Base-by-base conservation (phyloP, 345 rosid species). In the Populus nigra region DNA sequence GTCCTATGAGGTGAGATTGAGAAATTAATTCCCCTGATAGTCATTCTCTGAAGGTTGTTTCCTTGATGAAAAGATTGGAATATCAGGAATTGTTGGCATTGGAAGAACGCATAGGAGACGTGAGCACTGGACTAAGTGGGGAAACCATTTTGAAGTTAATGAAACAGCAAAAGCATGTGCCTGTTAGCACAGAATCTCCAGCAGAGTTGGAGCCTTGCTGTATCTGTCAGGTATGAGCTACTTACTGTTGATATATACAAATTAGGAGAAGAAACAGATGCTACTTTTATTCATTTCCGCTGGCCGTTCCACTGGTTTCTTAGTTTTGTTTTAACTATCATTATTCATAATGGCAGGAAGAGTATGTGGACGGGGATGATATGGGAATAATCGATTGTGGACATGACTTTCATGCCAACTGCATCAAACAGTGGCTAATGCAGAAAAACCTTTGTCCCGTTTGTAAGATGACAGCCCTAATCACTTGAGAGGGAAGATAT, bases 401-500 rank as follows among this genome's bases (percentile, higher is more conserved):
- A 17, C 83, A 80, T 67, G 76, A 65, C 38, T 80, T 80, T 35
- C 83, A 80, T 53, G 66, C 73, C 61, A 33, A 55, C 68, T 80
- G 83, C 76, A 55, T 80, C 76, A 80, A 76, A 55, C 79, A 66
- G 41, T 80, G 83, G 83, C 57, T 80, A 39, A 71, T 67, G 72
- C 53, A 50, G 59, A 80, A 80, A 66, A 80, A 80, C 45, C 39
- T 76, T 1, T 80, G 83, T 65, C 83, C 83, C 68, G 71, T 80
- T 27, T 80, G 83, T 76, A 80, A 80, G 79, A 76, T 41, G 73
- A 76, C 73, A 7, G 83, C 87, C 55, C 78, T 94, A 76, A 79
- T 79, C 12, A 84, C 88, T 17, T 86, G 83, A 83, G 43, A 65
- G 22, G 33, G 77, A 45, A 23, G 61, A 61, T 15, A 43, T 0